Evolutionary conservation across 257 asterid genomes (phyloP).

Genomic region (Solanum peruvianum): DNA sequence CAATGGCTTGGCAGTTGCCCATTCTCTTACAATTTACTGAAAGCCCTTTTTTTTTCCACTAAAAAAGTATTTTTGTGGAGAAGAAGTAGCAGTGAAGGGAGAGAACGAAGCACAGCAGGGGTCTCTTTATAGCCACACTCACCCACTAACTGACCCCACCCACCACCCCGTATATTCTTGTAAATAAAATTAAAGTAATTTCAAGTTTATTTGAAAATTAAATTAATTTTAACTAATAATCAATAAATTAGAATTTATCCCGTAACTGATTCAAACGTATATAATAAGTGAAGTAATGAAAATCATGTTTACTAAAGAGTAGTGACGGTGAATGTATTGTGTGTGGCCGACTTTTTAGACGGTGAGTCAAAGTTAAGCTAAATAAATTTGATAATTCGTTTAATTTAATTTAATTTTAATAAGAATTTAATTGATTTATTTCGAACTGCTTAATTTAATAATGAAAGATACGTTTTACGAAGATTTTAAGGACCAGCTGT

Average conservation of each 20-base stretch:
- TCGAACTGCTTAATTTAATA: background rate
- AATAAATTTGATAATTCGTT: background rate
- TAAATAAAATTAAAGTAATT: too few species aligned
- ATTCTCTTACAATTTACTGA: constrained; percentile 21
- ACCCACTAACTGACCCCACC: background rate
- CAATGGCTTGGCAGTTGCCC: constrained; percentile 97
- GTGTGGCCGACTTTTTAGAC: background rate
- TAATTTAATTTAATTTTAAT: background rate
- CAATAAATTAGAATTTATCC: too few species aligned
- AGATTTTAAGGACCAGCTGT: background rate
- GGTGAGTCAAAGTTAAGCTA: background rate
- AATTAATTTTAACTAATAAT: too few species aligned
- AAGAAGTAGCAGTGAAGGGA: background rate
- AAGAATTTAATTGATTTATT: background rate
- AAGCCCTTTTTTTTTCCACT: background rate
- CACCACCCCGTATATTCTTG: background rate
- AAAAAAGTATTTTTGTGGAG: background rate
- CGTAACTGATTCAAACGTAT: background rate
- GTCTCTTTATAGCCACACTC: constrained; percentile 1
- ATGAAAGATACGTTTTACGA: background rate
- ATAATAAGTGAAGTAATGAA: background rate
- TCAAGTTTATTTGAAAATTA: too few species aligned
- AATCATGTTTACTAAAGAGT: background rate
- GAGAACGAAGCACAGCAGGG: background rate
- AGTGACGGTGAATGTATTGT: background rate